A percentile compares a stretch with the other conserved stretches of the same genome.
These are phyloP conservation scores for Prunus campanulata DNA, from an alignment of 306 rosid genomes.

Conservation along the genomic window DNA sequence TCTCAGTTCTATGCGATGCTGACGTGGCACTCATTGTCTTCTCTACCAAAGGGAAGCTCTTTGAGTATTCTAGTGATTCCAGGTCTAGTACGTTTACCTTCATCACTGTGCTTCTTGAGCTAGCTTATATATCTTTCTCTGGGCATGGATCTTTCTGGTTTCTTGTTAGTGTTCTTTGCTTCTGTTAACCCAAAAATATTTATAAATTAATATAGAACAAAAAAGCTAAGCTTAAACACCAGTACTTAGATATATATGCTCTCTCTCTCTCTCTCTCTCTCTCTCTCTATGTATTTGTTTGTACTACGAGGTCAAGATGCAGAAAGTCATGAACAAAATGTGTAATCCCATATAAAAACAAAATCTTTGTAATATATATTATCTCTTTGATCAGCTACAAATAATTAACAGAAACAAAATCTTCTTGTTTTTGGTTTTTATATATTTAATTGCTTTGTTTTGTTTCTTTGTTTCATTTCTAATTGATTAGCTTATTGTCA, in stretches of 20 bases:
- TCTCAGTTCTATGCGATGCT: slow-evolving; percentile 79
- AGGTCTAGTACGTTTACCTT: slow-evolving; percentile 30
- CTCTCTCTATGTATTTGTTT: not conserved
- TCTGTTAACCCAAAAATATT: not conserved
- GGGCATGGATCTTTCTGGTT: not conserved
- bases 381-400: not conserved
- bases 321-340: not conserved
- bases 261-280: not conserved
- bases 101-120: not conserved
- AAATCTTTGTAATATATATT: not conserved
- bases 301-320: not conserved
- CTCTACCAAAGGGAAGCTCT: slow-evolving; percentile 68
- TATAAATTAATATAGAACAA: not conserved
- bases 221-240: not conserved
- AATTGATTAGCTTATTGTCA: not conserved
- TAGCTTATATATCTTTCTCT: not conserved
- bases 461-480: not conserved
- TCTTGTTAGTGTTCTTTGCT: not conserved
- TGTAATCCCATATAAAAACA: not conserved
- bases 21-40: slow-evolving; percentile 71
- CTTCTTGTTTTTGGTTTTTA: not conserved
- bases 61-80: slow-evolving; percentile 57
- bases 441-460: not conserved
- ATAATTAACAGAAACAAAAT: too few relatives aligned
- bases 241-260: not conserved